phyloP scores from a whole-genome alignment of 2,329 filamentous ascomycete species.

The Xylariaceae sp. region DNA sequence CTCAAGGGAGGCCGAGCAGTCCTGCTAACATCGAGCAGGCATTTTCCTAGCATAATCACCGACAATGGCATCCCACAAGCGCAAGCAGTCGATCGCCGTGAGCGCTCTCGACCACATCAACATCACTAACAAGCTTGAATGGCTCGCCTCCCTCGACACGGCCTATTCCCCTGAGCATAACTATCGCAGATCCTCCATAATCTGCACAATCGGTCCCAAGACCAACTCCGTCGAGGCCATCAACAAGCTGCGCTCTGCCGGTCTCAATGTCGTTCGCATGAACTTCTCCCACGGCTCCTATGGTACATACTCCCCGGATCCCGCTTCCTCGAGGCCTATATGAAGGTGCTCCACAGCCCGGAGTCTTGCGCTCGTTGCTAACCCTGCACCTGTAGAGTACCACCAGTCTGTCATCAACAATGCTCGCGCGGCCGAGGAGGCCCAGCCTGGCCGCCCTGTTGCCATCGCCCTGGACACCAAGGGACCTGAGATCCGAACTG shows the following conservation, averaged over 20 bases:
- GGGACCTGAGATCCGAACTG: constrained; percentile 57
- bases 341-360: too few relatives aligned
- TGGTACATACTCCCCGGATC: constrained; percentile 22
- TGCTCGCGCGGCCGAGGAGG: constrained; percentile 76
- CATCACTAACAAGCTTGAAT: constrained; percentile 64
- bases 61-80: constrained; percentile 17
- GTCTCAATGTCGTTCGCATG: constrained; percentile 98
- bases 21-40: too few relatives aligned
- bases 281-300: constrained; percentile 97
- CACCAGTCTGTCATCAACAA: constrained; percentile 98
- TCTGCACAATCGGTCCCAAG: constrained; percentile 98
- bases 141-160: constrained; percentile 73
- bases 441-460: constrained; percentile 74
- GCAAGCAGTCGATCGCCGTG: constrained; percentile 38
- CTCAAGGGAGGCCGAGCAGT: too few relatives aligned
- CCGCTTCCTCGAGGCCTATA: too few relatives aligned
- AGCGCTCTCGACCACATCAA: constrained; percentile 82
- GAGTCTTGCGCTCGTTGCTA: constrained; percentile 4
- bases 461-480: constrained; percentile 86
- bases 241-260: constrained; percentile 83
- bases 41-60: too few relatives aligned
- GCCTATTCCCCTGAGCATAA: constrained; percentile 81
- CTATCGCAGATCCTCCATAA: constrained; percentile 95
- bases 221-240: constrained; percentile 97
- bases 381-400: constrained; percentile 44